Conservation (phyloP, 1,284 basidiomycete genomes). For the Marasmius oreades region DNA sequence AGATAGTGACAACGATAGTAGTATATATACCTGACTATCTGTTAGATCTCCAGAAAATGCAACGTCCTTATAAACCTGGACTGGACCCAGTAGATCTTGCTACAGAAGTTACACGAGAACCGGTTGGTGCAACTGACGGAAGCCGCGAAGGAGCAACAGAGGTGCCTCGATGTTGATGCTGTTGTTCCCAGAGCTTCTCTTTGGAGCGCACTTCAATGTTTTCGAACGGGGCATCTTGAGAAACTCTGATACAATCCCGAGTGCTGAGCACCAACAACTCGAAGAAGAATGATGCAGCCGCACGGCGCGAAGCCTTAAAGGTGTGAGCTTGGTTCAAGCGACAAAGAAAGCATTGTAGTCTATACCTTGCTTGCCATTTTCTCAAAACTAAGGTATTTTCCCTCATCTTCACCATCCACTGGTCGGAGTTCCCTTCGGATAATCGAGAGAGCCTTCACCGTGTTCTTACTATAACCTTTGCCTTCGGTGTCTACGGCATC, state of each 20-base stretch:
- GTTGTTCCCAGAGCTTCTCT: slow-evolving; percentile 78
- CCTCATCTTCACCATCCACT: slow-evolving; percentile 42
- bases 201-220: slow-evolving; percentile 86
- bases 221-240: slow-evolving; percentile 74
- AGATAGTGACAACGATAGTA: too few species aligned
- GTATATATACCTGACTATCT: too few species aligned
- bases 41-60: too few species aligned
- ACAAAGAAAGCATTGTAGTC: slow-evolving; percentile 13
- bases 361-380: slow-evolving; percentile 71
- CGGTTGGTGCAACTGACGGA: slow-evolving; percentile 20
- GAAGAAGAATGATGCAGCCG: slow-evolving; percentile 96
- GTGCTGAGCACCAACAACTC: slow-evolving; percentile 94
- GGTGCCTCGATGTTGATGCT: slow-evolving; percentile 38
- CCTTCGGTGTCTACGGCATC: slow-evolving; percentile 45
- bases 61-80: slow-evolving; percentile 24
- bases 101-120: slow-evolving; percentile 25
- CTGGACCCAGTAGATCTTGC: slow-evolving; percentile 28
- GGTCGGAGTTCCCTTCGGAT: slow-evolving; percentile 76
- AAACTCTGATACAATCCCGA: slow-evolving; percentile 81
- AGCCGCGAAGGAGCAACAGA: slow-evolving; percentile 38
- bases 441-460: slow-evolving; percentile 84
- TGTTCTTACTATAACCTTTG: slow-evolving; percentile 86
- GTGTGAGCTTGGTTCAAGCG: slow-evolving; percentile 1
- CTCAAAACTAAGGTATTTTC: slow-evolving; percentile 70
- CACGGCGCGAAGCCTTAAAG: slow-evolving; percentile 78